These are phyloP conservation scores for Penicillium ochrochloron DNA, from an alignment of 495 filamentous ascomycete species.

Conservation along the genomic window DNA sequence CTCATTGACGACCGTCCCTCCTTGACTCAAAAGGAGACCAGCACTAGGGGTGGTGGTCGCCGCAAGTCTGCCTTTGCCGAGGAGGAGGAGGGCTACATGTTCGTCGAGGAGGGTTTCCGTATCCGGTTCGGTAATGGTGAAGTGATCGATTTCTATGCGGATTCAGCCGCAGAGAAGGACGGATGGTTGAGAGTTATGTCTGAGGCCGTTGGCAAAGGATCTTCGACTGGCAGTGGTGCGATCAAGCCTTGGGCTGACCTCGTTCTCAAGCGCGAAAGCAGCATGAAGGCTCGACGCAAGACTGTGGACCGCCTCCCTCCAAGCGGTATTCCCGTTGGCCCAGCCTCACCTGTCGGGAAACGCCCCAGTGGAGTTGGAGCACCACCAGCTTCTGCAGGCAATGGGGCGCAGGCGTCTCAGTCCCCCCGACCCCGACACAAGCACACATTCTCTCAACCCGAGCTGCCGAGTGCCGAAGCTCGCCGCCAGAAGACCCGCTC, in stretches of 20 bases:
- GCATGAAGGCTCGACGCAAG: constrained; percentile 40
- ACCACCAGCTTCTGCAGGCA: constrained; percentile 38
- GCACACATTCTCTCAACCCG: constrained; percentile 51
- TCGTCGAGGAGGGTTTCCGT: constrained; percentile 98
- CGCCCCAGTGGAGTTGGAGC: constrained; percentile 30
- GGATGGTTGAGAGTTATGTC: constrained; percentile 92
- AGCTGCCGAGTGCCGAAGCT: constrained; percentile 42
- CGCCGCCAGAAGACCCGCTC: constrained; percentile 52
- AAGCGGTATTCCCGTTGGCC: constrained; percentile 17
- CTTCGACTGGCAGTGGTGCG: constrained; percentile 43
- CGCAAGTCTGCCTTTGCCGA: constrained; percentile 95
- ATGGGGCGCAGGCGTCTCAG: constrained; percentile 33
- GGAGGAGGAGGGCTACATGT: constrained; percentile 99
- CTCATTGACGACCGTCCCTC: constrained; percentile 91
- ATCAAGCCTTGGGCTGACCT: constrained; percentile 79
- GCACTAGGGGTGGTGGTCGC: constrained; percentile 72
- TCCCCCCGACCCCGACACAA: constrained; percentile 43
- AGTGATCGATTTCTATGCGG: constrained; percentile 97
- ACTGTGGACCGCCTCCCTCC: constrained; percentile 37
- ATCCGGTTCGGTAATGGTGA: constrained; percentile 98
- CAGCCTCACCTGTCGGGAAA: constrained; percentile 32
- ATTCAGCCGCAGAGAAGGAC: constrained; percentile 81
- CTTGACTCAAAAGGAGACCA: constrained; percentile 78
- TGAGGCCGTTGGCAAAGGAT: constrained; percentile 78
- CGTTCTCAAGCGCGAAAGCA: constrained; percentile 62